Base-by-base conservation (phyloP, 352 stramenopile genomes). In the Pythium utonaiense region DNA sequence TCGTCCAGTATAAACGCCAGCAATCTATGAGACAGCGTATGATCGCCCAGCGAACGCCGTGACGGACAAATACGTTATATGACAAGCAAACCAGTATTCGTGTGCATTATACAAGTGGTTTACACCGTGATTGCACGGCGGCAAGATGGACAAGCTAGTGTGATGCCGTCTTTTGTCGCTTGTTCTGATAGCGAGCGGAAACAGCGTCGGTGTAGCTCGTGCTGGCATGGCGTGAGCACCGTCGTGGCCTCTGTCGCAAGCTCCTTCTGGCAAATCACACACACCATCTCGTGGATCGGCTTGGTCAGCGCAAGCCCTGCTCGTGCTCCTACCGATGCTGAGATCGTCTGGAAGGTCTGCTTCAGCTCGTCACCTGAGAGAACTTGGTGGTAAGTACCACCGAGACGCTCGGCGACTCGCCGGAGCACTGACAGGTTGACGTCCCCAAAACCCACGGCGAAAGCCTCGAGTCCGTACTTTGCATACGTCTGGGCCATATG, bases 281-380 rank as follows among this genome's bases (percentile, higher is more conserved):
- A 86, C 31, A 83, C 69, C 27, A 67, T 58, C 22, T 91, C 81
- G 53, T 91, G 77, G 17, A 74, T 63, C 0, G 77, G 74, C 72
- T 86, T 86, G 16, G 70, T 61, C 31, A 92, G 59, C 10, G 75
- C 83, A 21, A 94, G 52, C 3, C 85, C 83, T 1, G 70, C 70
- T 34, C 72, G 74, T 16, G 74, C 81, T 38, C 75, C 76, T 33
- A 93, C 50, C 16, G 85, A 92, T 6, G 81, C 80, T 3, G 80
- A 90, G 48, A 93, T 95, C 19, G 70, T 74, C 57, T 80, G 73
- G 48, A 95, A 92, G 41, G 80, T 86, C 17, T 71, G 61, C 65
- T 91, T 88, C 30, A 93, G 57, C 41, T 93, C 85, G 9, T 74
- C 81, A 5, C 80, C 78, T 0, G 75, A 75, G 5, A 92, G 66